Evolutionary conservation across 371 early-diverging fungal genomes (phyloP).

Genomic region (Mortierella sp.): DNA sequence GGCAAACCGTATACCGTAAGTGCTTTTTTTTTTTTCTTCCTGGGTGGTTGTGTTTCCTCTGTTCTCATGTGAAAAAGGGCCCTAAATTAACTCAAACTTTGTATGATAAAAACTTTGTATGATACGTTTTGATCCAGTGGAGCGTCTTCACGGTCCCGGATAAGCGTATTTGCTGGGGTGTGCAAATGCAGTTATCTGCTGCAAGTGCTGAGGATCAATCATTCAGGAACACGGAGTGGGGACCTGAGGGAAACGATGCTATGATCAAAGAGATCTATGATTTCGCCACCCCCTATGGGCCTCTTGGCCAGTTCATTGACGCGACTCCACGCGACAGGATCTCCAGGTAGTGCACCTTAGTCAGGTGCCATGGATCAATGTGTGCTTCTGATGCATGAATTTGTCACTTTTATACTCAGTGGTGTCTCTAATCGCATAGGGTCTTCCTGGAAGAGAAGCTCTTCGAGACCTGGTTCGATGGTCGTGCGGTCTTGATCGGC

Average conservation of each 20-base stretch:
- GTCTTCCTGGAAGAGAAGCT: conserved; percentile 47
- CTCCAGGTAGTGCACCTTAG: too few relatives aligned
- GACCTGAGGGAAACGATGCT: conserved; percentile 28
- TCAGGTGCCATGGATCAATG: too few relatives aligned
- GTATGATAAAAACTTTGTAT: not conserved
- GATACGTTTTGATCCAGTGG: conserved; percentile 10
- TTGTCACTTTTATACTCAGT: too few relatives aligned
- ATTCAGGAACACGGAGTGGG: conserved; percentile 39
- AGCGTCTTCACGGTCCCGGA: conserved; percentile 31
- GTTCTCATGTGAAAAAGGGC: too few relatives aligned
- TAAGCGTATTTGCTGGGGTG: conserved; percentile 35
- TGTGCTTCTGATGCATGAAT: too few relatives aligned
- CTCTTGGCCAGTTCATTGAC: conserved; percentile 37
- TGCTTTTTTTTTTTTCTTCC: too few relatives aligned
- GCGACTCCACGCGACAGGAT: conserved; percentile 23
- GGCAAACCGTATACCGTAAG: conserved; percentile 39
- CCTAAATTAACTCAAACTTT: too few relatives aligned
- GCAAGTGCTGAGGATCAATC: conserved; percentile 19
- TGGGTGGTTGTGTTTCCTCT: too few relatives aligned
- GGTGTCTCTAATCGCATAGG: not conserved
- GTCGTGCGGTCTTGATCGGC: conserved; percentile 28
- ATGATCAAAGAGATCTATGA: conserved; percentile 36
- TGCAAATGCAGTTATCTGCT: conserved; percentile 17
- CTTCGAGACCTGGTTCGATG: conserved; percentile 37
- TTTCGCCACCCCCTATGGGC: conserved; percentile 21